Base-by-base conservation (phyloP, 768 basidiomycete species). In the Pilatotrama ljubarskyi region DNA sequence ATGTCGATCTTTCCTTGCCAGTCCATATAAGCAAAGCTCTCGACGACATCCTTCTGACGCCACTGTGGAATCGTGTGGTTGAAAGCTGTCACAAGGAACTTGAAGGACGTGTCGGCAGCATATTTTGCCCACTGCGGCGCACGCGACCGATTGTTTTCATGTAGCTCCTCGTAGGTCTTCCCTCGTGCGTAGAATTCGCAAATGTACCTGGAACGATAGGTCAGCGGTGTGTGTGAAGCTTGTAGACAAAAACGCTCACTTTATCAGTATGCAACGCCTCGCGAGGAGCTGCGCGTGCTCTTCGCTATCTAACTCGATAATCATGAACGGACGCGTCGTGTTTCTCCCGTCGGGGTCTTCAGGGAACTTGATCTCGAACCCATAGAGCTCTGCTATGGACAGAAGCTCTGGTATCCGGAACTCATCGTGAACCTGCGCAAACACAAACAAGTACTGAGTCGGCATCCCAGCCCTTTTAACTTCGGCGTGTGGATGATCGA, bases 1-100 rank as follows among this genome's bases (percentile, higher is more conserved):
- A 98, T 83, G 54, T 90, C 85, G 64, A 97, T 92, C 65, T 82
- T 82, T 13, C 95, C 95, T 58, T 80, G 72, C 62, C 94, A 87
- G 18, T 76, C 85, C 90, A 98, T 93, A 69, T 93, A 97, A 2
- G 80, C 73, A 72, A 99, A 98, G 64, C 80, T 80, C 69, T 94
- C 87, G 43, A 96, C 84, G 42, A 91, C 77, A 14, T 82, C 75
- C 59, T 75, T 79, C 65, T 92, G 90, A 15, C 87, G 80, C 38
- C 73, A 70, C 65, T 87, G 84, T 14, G 88, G 83, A 14, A 94
- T 86, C 10, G 84, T 84, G 66, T 87, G 90, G 62, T 90, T 88
- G 67, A 86, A 88, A 0, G 84, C 86, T 1, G 85, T 82, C 8
- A 95, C 84, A 14, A 82, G 69, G 71, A 96, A 94, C 65, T 87